These are phyloP conservation scores for Fusarium sp. DNA, from an alignment of 2,329 filamentous ascomycete genomes.

Conservation along the genomic window DNA sequence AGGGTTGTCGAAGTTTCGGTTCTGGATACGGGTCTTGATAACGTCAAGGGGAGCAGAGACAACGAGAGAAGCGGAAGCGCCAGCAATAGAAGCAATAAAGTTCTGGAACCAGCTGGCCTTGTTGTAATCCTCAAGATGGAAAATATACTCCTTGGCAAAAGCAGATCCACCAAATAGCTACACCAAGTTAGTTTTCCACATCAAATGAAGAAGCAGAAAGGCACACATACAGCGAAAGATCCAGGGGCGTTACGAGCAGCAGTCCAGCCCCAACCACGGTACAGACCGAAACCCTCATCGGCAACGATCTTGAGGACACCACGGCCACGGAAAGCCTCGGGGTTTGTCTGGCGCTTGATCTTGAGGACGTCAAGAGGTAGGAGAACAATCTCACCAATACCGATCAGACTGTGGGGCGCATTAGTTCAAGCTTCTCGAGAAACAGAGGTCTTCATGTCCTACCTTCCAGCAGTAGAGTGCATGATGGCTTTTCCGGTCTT, in stretches of 20 bases:
- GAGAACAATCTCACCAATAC: conserved; percentile 96
- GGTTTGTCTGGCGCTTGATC: conserved; percentile 99
- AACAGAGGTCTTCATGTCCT: conserved; percentile 35
- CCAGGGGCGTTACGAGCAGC: conserved; percentile 96
- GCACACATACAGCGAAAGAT: conserved; percentile 83
- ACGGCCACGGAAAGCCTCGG: conserved; percentile 94
- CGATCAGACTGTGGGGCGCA: conserved; percentile 75
- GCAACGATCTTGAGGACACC: conserved; percentile 88
- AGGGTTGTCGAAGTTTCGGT: conserved; percentile 98
- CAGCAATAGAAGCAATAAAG: conserved; percentile 94
- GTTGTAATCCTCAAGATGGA: conserved; percentile 93
- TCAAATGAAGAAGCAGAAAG: background rate
- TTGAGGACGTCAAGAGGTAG: conserved; percentile 96
- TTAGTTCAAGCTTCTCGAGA: conserved; percentile 21
- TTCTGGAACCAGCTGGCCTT: conserved; percentile 93
- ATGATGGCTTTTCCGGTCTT: conserved; percentile 98
- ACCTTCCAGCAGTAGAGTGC: conserved; percentile 95
- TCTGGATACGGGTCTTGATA: conserved; percentile 98
- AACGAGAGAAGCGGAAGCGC: conserved; percentile 92
- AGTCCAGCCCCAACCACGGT: conserved; percentile 97
- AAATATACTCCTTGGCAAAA: conserved; percentile 97
- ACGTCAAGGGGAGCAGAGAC: conserved; percentile 97
- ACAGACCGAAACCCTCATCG: conserved; percentile 95
- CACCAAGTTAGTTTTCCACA: conserved; percentile 28
- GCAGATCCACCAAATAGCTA: conserved; percentile 97